Evolutionary conservation across 2,329 filamentous ascomycete species (phyloP).

Genomic region (Cladobotryum mycophilum): DNA sequence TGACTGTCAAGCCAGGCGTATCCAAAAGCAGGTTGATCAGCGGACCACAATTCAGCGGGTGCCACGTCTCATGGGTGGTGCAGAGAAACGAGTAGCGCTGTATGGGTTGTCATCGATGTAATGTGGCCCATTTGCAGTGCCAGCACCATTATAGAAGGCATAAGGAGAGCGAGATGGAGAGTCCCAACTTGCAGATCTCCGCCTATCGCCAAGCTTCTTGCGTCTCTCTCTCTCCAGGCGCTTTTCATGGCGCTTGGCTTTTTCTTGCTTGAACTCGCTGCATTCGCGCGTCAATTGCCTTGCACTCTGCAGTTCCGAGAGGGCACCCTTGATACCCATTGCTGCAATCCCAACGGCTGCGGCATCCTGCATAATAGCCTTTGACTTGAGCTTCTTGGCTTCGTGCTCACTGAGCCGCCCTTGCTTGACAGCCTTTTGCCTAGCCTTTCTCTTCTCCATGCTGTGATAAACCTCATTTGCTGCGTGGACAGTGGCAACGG

Average conservation of each 20-base stretch:
- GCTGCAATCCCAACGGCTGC: slow-evolving; percentile 54
- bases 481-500: slow-evolving; percentile 55
- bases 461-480: slow-evolving; percentile 53
- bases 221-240: slow-evolving; percentile 33
- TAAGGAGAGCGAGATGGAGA: slow-evolving; percentile 34
- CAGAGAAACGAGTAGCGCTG: slow-evolving; percentile 18
- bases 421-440: slow-evolving; percentile 48
- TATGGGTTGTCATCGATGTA: slow-evolving; percentile 45
- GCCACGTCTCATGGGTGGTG: slow-evolving; percentile 4
- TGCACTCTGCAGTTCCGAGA: slow-evolving; percentile 51
- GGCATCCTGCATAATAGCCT: slow-evolving; percentile 50
- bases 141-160: slow-evolving; percentile 14
- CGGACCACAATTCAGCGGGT: slow-evolving; percentile 3
- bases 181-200: slow-evolving; percentile 40
- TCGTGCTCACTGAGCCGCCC: slow-evolving; percentile 45
- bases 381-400: slow-evolving; percentile 51
- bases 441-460: slow-evolving; percentile 49
- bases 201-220: slow-evolving; percentile 23
- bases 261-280: slow-evolving; percentile 44
- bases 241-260: slow-evolving; percentile 41
- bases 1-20: too few species aligned
- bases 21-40: neutral
- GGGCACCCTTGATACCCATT: slow-evolving; percentile 50
- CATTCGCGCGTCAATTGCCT: slow-evolving; percentile 44
- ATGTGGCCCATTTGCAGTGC: slow-evolving; percentile 34